phyloP scores from a whole-genome alignment of 2,329 filamentous ascomycete species.

The Fusarium circinatum region DNA sequence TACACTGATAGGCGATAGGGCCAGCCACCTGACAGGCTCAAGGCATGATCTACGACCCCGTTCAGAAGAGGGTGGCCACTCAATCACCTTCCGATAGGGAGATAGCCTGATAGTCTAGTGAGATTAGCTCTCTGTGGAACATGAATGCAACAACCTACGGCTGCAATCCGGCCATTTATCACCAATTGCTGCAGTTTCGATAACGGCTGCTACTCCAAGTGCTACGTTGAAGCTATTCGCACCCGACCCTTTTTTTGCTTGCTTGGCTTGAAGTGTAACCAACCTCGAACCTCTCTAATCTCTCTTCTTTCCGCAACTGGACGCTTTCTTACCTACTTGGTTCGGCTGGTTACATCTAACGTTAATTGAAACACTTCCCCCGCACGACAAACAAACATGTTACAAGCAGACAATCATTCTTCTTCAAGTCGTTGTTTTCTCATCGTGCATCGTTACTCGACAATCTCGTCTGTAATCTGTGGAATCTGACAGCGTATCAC shows the following conservation, averaged over 20 bases:
- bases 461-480: neutral
- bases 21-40: conserved; percentile 7
- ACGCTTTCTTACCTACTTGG: neutral
- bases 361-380: conserved; percentile 1
- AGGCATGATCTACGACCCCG: neutral
- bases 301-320: neutral
- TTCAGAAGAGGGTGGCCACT: neutral
- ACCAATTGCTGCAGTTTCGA: conserved; percentile 10
- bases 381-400: conserved; percentile 10
- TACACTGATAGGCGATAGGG: conserved; percentile 7
- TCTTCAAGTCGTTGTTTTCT: neutral
- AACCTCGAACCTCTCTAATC: neutral
- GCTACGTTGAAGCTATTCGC: conserved; percentile 32
- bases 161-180: conserved; percentile 32
- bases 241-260: neutral
- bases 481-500: conserved; percentile 14
- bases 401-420: neutral
- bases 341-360: conserved; percentile 21
- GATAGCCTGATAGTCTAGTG: conserved; percentile 3
- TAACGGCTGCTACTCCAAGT: conserved; percentile 17
- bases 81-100: conserved; percentile 20
- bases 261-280: conserved; percentile 15
- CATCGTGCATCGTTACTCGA: conserved; percentile 10
- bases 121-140: conserved; percentile 15
- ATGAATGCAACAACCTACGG: conserved; percentile 30